phyloP scores from a whole-genome alignment of 2,329 filamentous ascomycete genomes.

The Fusarium falciforme region DNA sequence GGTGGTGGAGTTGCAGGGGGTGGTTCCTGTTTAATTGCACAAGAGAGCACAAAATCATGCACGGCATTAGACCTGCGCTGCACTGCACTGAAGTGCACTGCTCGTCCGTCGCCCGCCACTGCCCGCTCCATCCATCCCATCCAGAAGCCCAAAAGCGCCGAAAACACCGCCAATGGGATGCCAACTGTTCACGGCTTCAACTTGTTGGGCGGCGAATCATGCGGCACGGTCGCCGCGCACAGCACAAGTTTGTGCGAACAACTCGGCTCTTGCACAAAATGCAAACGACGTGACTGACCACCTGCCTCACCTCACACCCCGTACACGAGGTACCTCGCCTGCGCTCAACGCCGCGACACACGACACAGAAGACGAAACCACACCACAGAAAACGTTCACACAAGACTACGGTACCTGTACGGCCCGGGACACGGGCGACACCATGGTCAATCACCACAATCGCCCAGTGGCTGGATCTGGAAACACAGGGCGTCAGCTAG shows the following conservation, averaged over 20 bases:
- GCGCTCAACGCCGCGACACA: slow-evolving; percentile 3
- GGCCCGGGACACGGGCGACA: slow-evolving; percentile 12
- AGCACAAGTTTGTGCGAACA: slow-evolving; percentile 7
- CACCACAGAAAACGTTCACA: slow-evolving; percentile 30
- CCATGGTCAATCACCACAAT: not conserved
- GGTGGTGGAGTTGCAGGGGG: slow-evolving; percentile 17
- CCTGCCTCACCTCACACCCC: not conserved
- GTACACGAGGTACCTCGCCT: slow-evolving; percentile 2
- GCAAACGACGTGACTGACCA: not conserved
- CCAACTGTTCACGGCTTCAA: not conserved
- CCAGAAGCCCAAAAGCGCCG: not conserved
- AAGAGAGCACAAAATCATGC: slow-evolving; percentile 25
- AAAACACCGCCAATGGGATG: slow-evolving; percentile 17
- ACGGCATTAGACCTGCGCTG: slow-evolving; percentile 11
- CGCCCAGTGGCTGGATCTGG: slow-evolving; percentile 2
- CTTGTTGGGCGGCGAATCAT: slow-evolving; percentile 1
- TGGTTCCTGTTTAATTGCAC: slow-evolving; percentile 14
- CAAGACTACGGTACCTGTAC: slow-evolving; percentile 2
- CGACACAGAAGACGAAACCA: slow-evolving; percentile 35
- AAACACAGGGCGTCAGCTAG: not conserved
- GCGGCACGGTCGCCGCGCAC: not conserved
- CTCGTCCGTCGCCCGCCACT: slow-evolving; percentile 1
- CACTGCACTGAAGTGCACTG: not conserved
- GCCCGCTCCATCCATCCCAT: slow-evolving; percentile 5
- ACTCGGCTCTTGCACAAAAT: not conserved